Conservation (phyloP, 371 early-diverging fungal genomes). For the Actinomortierella ambigua region DNA sequence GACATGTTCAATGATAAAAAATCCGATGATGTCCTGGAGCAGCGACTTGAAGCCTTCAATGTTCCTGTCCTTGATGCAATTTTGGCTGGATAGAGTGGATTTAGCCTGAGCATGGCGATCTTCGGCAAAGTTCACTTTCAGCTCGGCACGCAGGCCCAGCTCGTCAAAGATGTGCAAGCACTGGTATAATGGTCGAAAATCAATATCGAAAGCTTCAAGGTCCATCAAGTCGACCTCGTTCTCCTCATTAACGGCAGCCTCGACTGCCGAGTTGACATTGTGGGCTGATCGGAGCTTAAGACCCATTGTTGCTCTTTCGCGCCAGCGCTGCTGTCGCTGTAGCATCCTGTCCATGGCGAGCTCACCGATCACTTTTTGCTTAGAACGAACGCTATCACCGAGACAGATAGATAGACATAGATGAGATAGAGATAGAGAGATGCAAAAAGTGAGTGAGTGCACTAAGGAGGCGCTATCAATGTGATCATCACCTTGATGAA, state of each 20-base stretch:
- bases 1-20: conserved; percentile 93
- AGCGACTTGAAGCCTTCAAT: conserved; percentile 73
- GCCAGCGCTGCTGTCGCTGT: conserved; percentile 69
- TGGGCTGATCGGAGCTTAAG: conserved; percentile 56
- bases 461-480: background rate
- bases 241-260: conserved; percentile 88
- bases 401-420: background rate
- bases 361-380: conserved; percentile 85
- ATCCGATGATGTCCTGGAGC: conserved; percentile 92
- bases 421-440: background rate
- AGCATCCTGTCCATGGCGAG: conserved; percentile 83
- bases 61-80: conserved; percentile 41
- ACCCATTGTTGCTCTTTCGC: conserved; percentile 58
- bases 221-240: conserved; percentile 76
- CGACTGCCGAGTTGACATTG: conserved; percentile 83
- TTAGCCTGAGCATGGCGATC: conserved; percentile 87
- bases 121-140: conserved; percentile 89
- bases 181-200: conserved; percentile 94
- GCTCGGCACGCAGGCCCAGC: conserved; percentile 83
- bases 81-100: conserved; percentile 58
- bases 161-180: conserved; percentile 95
- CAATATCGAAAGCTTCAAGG: conserved; percentile 74
- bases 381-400: conserved; percentile 71
- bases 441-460: background rate
- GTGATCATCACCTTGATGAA: no score